Evolutionary conservation across 331 rosid species (phyloP).

Genomic region (Telfairia occidentalis): DNA sequence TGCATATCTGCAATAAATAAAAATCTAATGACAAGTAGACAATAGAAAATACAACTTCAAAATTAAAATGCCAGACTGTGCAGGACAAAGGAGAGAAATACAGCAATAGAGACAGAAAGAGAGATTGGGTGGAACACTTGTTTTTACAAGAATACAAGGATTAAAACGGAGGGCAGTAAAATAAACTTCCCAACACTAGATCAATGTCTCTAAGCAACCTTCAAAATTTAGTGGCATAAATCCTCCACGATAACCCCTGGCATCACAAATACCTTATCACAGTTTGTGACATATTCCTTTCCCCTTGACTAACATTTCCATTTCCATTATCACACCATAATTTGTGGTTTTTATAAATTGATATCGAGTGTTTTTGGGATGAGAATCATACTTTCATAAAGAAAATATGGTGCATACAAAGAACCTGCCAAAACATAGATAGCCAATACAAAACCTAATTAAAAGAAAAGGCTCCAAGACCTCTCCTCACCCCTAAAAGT

Average conservation of each 20-base stretch:
- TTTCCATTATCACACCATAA: not conserved
- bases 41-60: not conserved
- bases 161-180: not conserved
- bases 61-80: not conserved
- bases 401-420: too few species aligned
- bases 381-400: too few species aligned
- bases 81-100: not conserved
- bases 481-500: too few species aligned
- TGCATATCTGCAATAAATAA: constrained; percentile 34
- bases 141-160: not conserved
- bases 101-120: not conserved
- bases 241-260: not conserved
- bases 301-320: not conserved
- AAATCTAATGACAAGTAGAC: not conserved
- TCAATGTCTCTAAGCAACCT: not conserved
- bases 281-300: not conserved
- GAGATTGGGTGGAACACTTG: not conserved
- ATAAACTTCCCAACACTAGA: not conserved
- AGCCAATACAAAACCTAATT: too few species aligned
- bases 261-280: not conserved
- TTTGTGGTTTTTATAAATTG: not conserved
- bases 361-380: too few species aligned
- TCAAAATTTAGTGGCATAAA: not conserved
- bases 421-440: too few species aligned
- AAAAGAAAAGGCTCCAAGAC: too few species aligned